phyloP scores from a whole-genome alignment of 1,139 yeast species.

The Pichia sp. region DNA sequence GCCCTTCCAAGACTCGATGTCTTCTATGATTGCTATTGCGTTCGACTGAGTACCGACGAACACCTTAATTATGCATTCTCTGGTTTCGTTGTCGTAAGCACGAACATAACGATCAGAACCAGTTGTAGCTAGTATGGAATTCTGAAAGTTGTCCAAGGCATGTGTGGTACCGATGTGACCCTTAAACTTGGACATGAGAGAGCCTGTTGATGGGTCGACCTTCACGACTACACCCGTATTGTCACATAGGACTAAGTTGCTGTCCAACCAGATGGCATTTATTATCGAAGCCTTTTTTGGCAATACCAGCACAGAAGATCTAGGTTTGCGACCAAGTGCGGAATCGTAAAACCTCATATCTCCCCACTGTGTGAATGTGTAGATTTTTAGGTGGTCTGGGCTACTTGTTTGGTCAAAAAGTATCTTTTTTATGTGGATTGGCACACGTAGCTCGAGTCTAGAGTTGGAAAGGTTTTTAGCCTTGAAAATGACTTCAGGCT shows the following conservation, averaged over 20 bases:
- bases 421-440: slow-evolving; percentile 58
- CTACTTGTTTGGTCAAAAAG: slow-evolving; percentile 36
- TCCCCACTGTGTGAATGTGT: slow-evolving; percentile 68
- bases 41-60: slow-evolving; percentile 73
- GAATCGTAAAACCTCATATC: slow-evolving; percentile 63
- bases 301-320: slow-evolving; percentile 44
- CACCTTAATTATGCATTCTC: slow-evolving; percentile 65
- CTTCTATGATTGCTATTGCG: slow-evolving; percentile 49
- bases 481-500: slow-evolving; percentile 39
- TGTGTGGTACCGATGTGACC: slow-evolving; percentile 45
- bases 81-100: slow-evolving; percentile 56
- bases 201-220: slow-evolving; percentile 43
- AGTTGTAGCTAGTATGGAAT: slow-evolving; percentile 50
- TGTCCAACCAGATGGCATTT: slow-evolving; percentile 12
- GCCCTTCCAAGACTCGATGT: slow-evolving; percentile 34
- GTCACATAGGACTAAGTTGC: slow-evolving; percentile 52
- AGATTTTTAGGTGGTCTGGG: slow-evolving; percentile 39
- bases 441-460: slow-evolving; percentile 59
- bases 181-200: slow-evolving; percentile 39
- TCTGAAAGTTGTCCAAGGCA: slow-evolving; percentile 21
- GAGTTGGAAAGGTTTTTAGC: slow-evolving; percentile 68
- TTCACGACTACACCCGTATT: slow-evolving; percentile 52
- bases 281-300: slow-evolving; percentile 33
- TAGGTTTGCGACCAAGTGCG: slow-evolving; percentile 55
- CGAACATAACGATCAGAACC: slow-evolving; percentile 85